Conservation (phyloP, 2,329 filamentous ascomycete genomes). For the Fusarium keratoplasticum region DNA sequence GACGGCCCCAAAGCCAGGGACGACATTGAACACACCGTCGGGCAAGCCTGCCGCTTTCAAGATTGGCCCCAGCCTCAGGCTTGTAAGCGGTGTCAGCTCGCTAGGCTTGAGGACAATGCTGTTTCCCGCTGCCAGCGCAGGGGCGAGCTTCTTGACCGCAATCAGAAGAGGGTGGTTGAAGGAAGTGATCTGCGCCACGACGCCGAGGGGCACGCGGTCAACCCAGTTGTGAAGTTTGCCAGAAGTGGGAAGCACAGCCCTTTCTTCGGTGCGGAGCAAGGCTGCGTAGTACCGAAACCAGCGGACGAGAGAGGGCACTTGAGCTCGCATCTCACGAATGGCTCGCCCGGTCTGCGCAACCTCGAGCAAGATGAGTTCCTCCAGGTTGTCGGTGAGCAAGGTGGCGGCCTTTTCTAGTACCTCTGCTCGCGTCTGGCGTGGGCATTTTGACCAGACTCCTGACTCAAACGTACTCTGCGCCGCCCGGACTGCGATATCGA, state of each 20-base stretch:
- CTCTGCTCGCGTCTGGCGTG: slow-evolving; percentile 69
- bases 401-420: slow-evolving; percentile 70
- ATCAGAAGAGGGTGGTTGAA: slow-evolving; percentile 71
- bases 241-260: slow-evolving; percentile 72
- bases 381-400: slow-evolving; percentile 64
- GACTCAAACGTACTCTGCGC: slow-evolving; percentile 76
- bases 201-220: slow-evolving; percentile 66
- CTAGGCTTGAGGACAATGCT: slow-evolving; percentile 71
- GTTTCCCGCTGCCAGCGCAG: slow-evolving; percentile 70
- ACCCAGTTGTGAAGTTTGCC: slow-evolving; percentile 70
- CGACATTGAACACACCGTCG: slow-evolving; percentile 74
- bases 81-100: slow-evolving; percentile 71
- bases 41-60: slow-evolving; percentile 76
- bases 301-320: slow-evolving; percentile 72
- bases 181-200: slow-evolving; percentile 67
- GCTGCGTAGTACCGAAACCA: slow-evolving; percentile 81
- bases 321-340: slow-evolving; percentile 76
- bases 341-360: slow-evolving; percentile 76
- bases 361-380: slow-evolving; percentile 70
- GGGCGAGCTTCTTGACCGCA: slow-evolving; percentile 70
- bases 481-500: slow-evolving; percentile 43
- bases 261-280: slow-evolving; percentile 74
- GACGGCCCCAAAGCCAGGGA: slow-evolving; percentile 64
- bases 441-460: slow-evolving; percentile 71
- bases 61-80: slow-evolving; percentile 69